phyloP scores from a whole-genome alignment of 2,329 filamentous ascomycete genomes.

The Magnaporthiopsis rhizophila region DNA sequence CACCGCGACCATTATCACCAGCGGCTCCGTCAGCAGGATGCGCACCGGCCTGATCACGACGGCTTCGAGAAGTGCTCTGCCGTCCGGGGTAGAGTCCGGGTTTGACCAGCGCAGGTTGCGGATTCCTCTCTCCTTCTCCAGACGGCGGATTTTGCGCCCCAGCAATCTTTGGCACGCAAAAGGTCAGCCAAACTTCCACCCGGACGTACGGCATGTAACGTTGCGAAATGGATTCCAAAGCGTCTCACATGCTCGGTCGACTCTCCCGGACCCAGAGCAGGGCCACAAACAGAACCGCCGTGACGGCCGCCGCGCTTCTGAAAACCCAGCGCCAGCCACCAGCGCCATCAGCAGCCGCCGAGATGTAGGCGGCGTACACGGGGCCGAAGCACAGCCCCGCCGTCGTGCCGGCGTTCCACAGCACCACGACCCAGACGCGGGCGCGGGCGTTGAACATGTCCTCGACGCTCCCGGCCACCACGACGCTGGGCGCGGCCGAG shows the following conservation, averaged over 20 bases:
- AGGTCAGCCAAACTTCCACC: neutral
- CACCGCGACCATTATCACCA: constrained; percentile 33
- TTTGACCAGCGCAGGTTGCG: constrained; percentile 21
- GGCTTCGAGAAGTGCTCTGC: constrained; percentile 27
- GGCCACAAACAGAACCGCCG: constrained; percentile 23
- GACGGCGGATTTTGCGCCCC: constrained; percentile 13
- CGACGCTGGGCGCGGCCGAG: constrained; percentile 38
- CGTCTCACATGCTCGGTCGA: constrained; percentile 28
- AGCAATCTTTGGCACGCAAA: constrained; percentile 20
- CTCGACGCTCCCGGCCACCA: constrained; percentile 39
- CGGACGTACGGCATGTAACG: no score
- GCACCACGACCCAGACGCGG: constrained; percentile 37
- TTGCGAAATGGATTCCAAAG: no score
- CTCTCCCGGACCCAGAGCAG: constrained; percentile 32
- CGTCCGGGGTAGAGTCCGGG: constrained; percentile 28
- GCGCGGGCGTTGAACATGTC: constrained; percentile 37
- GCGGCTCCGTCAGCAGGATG: constrained; percentile 37
- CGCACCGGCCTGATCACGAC: constrained; percentile 31
- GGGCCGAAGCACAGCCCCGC: constrained; percentile 35
- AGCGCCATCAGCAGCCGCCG: constrained; percentile 14
- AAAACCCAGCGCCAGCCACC: constrained; percentile 36
- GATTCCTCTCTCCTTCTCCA: constrained; percentile 11
- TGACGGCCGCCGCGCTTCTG: constrained; percentile 30
- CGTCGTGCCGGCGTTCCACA: constrained; percentile 34
- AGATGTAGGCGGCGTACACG: constrained; percentile 33